Percentiles rank a stretch among this genome's conserved stretches.
These are phyloP conservation scores for Candida buenavistaensis DNA, from an alignment of 1,139 yeast genomes.

Conservation along the genomic window DNA sequence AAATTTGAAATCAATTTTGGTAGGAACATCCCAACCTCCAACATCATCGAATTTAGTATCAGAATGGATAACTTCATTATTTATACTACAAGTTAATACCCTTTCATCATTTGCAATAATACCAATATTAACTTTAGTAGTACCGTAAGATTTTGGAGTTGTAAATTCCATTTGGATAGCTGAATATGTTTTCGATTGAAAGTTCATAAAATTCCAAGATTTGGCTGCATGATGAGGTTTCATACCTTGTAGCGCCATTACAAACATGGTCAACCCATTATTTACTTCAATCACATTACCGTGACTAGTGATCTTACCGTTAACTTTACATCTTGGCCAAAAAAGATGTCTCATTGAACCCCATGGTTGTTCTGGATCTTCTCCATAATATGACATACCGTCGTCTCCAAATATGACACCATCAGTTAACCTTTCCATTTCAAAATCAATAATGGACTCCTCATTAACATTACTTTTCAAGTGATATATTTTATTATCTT, in stretches of 20 bases:
- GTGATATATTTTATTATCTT: constrained; percentile 53
- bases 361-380: constrained; percentile 84
- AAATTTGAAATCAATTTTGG: constrained; percentile 57
- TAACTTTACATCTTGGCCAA: constrained; percentile 85
- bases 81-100: constrained; percentile 63
- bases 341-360: constrained; percentile 94
- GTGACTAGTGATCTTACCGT: constrained; percentile 62
- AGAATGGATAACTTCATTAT: constrained; percentile 65
- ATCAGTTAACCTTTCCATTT: constrained; percentile 60
- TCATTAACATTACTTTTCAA: constrained; percentile 66
- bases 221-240: constrained; percentile 99
- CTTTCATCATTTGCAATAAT: constrained; percentile 66
- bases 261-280: constrained; percentile 72
- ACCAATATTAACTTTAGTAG: constrained; percentile 78
- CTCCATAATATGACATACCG: constrained; percentile 84
- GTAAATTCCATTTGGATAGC: constrained; percentile 94
- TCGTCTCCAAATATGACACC: constrained; percentile 91
- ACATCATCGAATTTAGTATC: constrained; percentile 67
- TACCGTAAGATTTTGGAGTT: constrained; percentile 88
- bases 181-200: constrained; percentile 72
- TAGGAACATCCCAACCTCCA: constrained; percentile 91
- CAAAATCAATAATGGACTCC: constrained; percentile 73
- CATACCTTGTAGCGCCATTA: constrained; percentile 99
- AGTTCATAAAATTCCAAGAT: constrained; percentile 90
- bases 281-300: constrained; percentile 33